phyloP scores from a whole-genome alignment of 768 basidiomycete species.

The Termitomyces sp. region DNA sequence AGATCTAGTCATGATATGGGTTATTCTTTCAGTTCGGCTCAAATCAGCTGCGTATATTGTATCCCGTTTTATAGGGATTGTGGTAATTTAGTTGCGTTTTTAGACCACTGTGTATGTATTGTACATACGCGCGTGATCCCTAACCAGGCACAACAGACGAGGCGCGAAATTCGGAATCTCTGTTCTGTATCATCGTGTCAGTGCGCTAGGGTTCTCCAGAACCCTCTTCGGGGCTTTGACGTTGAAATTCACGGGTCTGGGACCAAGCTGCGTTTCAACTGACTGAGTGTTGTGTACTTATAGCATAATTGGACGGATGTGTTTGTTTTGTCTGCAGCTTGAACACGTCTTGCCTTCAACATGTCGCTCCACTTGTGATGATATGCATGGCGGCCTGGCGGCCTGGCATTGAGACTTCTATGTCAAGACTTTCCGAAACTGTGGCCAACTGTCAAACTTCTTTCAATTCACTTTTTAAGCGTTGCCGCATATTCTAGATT shows the following conservation, averaged over 20 bases:
- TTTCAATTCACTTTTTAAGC: neutral
- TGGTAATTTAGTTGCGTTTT: neutral
- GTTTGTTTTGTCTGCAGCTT: neutral
- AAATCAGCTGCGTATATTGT: neutral
- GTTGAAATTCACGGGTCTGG: neutral
- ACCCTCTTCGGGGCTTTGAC: neutral
- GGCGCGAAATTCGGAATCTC: neutral
- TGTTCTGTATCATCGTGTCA: too few species aligned
- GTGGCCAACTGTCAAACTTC: neutral
- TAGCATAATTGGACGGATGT: neutral
- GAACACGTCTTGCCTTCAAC: neutral
- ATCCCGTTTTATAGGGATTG: neutral
- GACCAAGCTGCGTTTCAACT: too few species aligned
- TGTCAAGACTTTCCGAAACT: too few species aligned
- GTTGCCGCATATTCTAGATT: neutral
- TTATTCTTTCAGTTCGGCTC: neutral
- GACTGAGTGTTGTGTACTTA: neutral
- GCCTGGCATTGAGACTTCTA: too few species aligned
- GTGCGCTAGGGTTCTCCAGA: neutral
- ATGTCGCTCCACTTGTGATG: neutral
- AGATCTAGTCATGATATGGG: neutral
- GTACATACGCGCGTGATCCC: too few species aligned
- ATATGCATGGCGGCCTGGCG: neutral
- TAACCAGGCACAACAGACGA: too few species aligned
- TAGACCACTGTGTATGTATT: too few species aligned